Evolutionary conservation across 331 rosid genomes (phyloP).

Genomic region (Acacia concinna): DNA sequence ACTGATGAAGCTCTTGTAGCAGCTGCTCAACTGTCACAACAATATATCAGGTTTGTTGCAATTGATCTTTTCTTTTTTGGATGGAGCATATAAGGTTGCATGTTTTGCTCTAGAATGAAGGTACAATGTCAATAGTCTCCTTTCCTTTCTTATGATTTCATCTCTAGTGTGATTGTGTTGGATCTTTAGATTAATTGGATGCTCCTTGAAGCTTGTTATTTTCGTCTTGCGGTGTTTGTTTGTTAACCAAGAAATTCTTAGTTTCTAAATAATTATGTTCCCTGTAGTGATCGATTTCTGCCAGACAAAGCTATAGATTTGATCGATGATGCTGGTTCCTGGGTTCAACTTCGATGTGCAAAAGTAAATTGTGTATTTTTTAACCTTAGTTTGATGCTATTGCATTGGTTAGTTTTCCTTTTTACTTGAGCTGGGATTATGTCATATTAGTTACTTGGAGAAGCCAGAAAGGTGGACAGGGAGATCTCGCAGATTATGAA

Average conservation of each 20-base stretch:
- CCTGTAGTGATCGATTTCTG: slow-evolving; percentile 80
- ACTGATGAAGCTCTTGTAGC: slow-evolving; percentile 77
- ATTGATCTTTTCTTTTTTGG: neutral
- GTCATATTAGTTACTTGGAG: slow-evolving; percentile 73
- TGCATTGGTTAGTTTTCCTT: neutral
- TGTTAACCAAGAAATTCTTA: neutral
- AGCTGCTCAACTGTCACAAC: slow-evolving; percentile 79
- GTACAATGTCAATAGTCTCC: neutral
- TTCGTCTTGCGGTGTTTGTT: neutral
- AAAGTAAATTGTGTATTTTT: slow-evolving; percentile 48
- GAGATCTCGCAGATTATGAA: slow-evolving; percentile 84
- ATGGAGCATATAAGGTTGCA: neutral
- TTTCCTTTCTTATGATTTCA: neutral
- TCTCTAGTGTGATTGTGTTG: neutral
- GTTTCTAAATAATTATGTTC: slow-evolving; percentile 30
- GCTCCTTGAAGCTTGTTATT: slow-evolving; percentile 1
- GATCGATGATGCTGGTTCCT: slow-evolving; percentile 94
- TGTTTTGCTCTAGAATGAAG: slow-evolving; percentile 7
- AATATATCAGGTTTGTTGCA: slow-evolving; percentile 68
- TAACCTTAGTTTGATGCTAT: neutral
- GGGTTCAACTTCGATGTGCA: slow-evolving; percentile 88
- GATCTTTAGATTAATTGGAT: neutral
- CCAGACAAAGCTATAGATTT: slow-evolving; percentile 96
- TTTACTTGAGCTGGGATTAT: slow-evolving; percentile 23
- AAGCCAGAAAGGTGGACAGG: slow-evolving; percentile 83